Evolutionary conservation across 2,329 filamentous ascomycete genomes (phyloP).

Genomic region (Verticillium alfalfae): DNA sequence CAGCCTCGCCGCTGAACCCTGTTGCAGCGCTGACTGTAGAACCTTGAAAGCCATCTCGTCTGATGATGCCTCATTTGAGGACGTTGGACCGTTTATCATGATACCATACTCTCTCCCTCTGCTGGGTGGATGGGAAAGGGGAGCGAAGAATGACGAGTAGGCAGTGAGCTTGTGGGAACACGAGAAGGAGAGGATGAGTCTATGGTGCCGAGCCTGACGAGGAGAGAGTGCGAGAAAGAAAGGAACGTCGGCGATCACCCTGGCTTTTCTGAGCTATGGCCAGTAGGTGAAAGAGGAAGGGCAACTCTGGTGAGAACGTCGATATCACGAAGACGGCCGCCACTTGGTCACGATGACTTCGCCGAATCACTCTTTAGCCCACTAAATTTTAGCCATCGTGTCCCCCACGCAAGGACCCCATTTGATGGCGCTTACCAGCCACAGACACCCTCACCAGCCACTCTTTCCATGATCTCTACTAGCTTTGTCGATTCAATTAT

Average conservation of each 20-base stretch:
- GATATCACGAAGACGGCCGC: not conserved
- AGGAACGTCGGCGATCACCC: not conserved
- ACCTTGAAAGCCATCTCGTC: constrained; percentile 38
- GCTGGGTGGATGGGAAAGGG: not conserved
- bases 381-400: not conserved
- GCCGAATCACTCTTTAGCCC: not conserved
- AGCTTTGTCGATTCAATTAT: not conserved
- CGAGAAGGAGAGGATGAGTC: not conserved
- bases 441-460: not conserved
- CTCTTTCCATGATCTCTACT: not conserved
- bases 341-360: not conserved
- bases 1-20: constrained; percentile 52
- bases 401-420: not conserved
- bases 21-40: constrained; percentile 31
- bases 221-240: not conserved
- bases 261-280: not conserved
- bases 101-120: constrained; percentile 11
- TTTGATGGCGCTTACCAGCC: not conserved
- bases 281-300: not conserved
- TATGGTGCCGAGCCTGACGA: not conserved
- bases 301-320: not conserved
- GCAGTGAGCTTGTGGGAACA: not conserved
- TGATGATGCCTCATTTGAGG: constrained; percentile 7
- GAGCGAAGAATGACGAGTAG: not conserved
- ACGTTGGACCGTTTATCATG: constrained; percentile 14